Base-by-base conservation (phyloP, 1,284 basidiomycete genomes). In the Ceratobasidium sp. region DNA sequence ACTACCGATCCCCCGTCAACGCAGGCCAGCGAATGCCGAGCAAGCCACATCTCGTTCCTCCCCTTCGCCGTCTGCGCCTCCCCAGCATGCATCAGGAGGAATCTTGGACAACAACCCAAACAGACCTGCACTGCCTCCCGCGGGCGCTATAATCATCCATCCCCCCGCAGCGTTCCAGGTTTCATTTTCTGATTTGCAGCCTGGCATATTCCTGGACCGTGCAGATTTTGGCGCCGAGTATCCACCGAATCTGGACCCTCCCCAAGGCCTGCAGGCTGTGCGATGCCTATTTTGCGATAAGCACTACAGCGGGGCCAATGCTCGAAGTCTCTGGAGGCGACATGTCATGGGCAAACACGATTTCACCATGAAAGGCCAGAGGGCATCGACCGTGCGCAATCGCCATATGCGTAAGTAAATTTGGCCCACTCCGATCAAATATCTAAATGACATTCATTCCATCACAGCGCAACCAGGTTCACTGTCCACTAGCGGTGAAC, bases 201-300 rank as follows among this genome's bases (percentile, higher is more conserved):
- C 70, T 18, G 67, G 69, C 55, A 72, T 74, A 54, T 76, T 69
- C 54, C 58, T 76, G 11, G 61, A 57, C 41, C 75, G 75, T 8
- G 61, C 67, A n/a, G 75, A 76, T 23, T 72, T 73, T 44, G 71
- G 61, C 21, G 75, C 73, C 50, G 58, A 71, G 18, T 76, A 76
- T 73, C 75, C 75, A 11, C 49, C 71, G 23, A 72, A 73, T 47
- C 62, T 76, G 26, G 75, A 76, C 52, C 75, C 75, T 23, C 75
- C 75, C 2, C 72, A 71, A 28, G 73, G 73, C n/a, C 62, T 75
- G 14, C 61, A 66, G 26, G 62, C 73, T 13, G 62, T 75, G 8
- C 73, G 75, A 3, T 75, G 75, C 30, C 69, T 75, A 14, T 75
- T 71, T 55, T 75, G 75, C 63, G 70, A 75, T 54, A 75, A 75